These are phyloP conservation scores for Ogataea naganishii DNA, from an alignment of 805 yeast species.

Conservation along the genomic window DNA sequence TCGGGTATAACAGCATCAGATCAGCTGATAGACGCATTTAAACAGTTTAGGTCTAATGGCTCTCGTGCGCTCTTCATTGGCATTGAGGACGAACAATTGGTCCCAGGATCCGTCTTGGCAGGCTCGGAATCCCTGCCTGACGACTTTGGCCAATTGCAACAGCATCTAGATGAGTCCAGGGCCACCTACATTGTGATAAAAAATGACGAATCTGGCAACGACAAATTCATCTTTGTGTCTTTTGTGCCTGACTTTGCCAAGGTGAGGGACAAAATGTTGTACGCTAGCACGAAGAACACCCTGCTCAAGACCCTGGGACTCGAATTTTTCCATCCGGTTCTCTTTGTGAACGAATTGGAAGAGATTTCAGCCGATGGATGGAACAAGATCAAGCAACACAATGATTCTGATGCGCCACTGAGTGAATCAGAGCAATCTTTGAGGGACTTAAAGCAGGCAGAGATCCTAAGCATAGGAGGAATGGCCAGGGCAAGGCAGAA, in stretches of 20 bases:
- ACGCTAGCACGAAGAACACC: constrained; percentile 83
- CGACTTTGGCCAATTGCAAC: constrained; percentile 27
- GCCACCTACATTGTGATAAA: constrained; percentile 46
- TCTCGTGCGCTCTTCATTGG: constrained; percentile 21
- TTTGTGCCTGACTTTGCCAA: constrained; percentile 83
- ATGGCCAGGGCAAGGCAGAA: constrained; percentile 15
- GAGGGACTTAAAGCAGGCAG: constrained; percentile 34
- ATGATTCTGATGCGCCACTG: constrained; percentile 34
- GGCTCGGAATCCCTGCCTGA: constrained; percentile 21
- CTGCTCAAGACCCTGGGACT: constrained; percentile 66
- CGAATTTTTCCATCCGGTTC: constrained; percentile 37
- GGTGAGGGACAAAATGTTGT: constrained; percentile 82
- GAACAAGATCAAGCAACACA: constrained; percentile 28
- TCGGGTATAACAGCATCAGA: constrained; percentile 32
- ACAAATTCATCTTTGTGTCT: constrained; percentile 53
- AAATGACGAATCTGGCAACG: constrained; percentile 16
- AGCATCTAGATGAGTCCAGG: constrained; percentile 23
- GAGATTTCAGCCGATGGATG: constrained; percentile 48
- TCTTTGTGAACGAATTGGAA: constrained; percentile 47
- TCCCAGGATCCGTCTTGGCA: constrained; percentile 23
- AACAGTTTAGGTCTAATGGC: constrained; percentile 25
- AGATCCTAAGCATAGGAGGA: constrained; percentile 26
- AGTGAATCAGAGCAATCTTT: constrained; percentile 52
- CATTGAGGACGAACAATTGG: constrained; percentile 22
- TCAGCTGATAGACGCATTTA: constrained; percentile 37